Base-by-base conservation (phyloP, 2,329 filamentous ascomycete genomes). In the Paracoccidioides brasiliensis region DNA sequence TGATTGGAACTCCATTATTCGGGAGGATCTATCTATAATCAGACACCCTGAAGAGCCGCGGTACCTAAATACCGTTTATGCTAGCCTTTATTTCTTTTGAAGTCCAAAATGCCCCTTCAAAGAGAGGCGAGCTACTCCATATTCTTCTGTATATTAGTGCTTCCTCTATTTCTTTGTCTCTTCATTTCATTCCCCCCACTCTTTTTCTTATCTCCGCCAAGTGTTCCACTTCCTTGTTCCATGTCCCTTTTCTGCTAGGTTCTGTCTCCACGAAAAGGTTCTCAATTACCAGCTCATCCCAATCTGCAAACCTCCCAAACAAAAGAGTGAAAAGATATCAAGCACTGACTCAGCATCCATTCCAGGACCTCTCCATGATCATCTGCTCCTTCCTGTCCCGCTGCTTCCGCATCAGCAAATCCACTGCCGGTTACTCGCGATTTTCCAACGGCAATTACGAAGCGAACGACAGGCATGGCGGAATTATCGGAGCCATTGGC, bases 291-390 rank as follows among this genome's bases (percentile, higher is more conserved):
- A 12, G 4, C 28, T 10, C 10, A 32, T 5, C 10, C 1, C 5
- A 14, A 46, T 32, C 44, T 45, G 12, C 43, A 55, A 35, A 50
- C 53, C 43, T 41, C 45, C 41, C 6, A 46, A 28, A 38, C 22
- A 51, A 46, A 48, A 41, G 14, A 42, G 54, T 28, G 33, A 35
- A 55, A 60, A 51, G 51, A 61, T 8, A 35, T 4, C 6, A 49
- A 40, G 38, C 10, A 38, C 37, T 38, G 12, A 38, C 42, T 14
- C 42, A 15, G 42, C 42, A 22, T 22, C 22, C 5, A 42, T 38
- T 42, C 37, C 60, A 76, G 74, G 75, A 77, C 62, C 72, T 76
- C 65, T 64, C 69, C 56, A 65, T 74, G 57, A 76, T 77, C 52
- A 57, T 74, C n/a, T 69, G 73, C 57, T 75, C 73, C 14, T 74